Base-by-base conservation (phyloP, 2,329 filamentous ascomycete genomes). In the Colletotrichum tanaceti region DNA sequence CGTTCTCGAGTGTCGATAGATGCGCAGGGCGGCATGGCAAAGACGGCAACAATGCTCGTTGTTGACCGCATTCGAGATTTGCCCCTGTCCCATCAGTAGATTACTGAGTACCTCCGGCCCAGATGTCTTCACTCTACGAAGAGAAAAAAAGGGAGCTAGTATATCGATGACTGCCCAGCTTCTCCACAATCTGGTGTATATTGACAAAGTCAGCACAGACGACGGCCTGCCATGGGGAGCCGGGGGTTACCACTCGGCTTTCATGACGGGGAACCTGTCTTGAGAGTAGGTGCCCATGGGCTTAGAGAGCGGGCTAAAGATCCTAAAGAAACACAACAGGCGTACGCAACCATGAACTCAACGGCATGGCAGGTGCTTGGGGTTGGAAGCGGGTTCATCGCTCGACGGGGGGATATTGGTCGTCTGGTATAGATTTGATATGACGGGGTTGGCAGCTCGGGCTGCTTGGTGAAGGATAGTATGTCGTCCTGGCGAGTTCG, bases 111-210 rank as follows among this genome's bases (percentile, higher is more conserved):
- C 35, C 39, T 62, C 52, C 16, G 20, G 24, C 13, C 16, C n/a
- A 7, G 43, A 24, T 11, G 7, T 5, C 4, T 20, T 10, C 6
- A 20, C 3, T 50, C 24, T 7, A 32, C n/a, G 39, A 43, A n/a
- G 11, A 54, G 38, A 41, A n/a, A n/a, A n/a, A n/a, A n/a, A n/a
- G n/a, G n/a, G n/a, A 18, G 53, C 62, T 46, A 38, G 52, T 63
- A 49, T 67, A 53, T 67, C n/a, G 65, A 53, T n/a, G 46, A 67
- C 59, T 63, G 65, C 65, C 65, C 24, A 67, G 65, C 47, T 39
- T 63, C 52, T 58, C 59, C 64, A 67, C 52, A 32, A 63, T 58
- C 20, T 58, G n/a, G 53, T 32, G 28, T 67, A 63, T n/a, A 63
- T 58, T 63, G 54, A 58, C 24, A n/a, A 43, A 20, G 38, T 46